A percentile compares a stretch with the other conserved stretches of the same genome.
Evolutionary conservation across 495 filamentous ascomycete genomes (phyloP).

Genomic region (Astrothelium subdiscretum): DNA sequence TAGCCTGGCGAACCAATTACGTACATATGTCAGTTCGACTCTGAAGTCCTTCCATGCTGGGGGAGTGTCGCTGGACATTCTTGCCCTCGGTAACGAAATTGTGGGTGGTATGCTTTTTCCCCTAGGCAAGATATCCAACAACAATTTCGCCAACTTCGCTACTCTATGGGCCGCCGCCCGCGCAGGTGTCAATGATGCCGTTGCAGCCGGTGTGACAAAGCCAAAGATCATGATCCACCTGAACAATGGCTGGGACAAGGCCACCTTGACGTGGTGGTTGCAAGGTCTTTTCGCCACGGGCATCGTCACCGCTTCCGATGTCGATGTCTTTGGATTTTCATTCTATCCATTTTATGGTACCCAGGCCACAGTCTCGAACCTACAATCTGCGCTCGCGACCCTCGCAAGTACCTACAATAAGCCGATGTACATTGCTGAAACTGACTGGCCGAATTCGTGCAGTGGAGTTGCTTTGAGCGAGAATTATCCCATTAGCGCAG

Average conservation of each 20-base stretch:
- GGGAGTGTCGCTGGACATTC: conserved; percentile 23
- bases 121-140: conserved; percentile 19
- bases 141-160: conserved; percentile 26
- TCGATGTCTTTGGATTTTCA: conserved; percentile 32
- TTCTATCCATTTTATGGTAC: conserved; percentile 37
- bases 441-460: conserved; percentile 31
- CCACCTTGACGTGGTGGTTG: conserved; percentile 32
- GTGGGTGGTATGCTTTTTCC: conserved; percentile 34
- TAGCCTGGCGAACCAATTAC: conserved; percentile 15
- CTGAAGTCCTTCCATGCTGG: conserved; percentile 27
- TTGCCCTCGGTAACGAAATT: conserved; percentile 35
- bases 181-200: conserved; percentile 26
- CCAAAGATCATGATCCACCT: conserved; percentile 35
- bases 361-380: conserved; percentile 26
- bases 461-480: conserved; percentile 20
- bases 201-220: conserved; percentile 12
- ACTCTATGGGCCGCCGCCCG: conserved; percentile 26
- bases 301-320: conserved; percentile 19
- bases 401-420: conserved; percentile 31
- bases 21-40: conserved; percentile 27
- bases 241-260: conserved; percentile 34
- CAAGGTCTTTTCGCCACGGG: conserved; percentile 25
- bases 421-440: conserved; percentile 32
- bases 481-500: conserved; percentile 23
- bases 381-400: conserved; percentile 22